Evolutionary conservation across 2,329 filamentous ascomycete genomes (phyloP).

Genomic region (Sclerotinia borealis): DNA sequence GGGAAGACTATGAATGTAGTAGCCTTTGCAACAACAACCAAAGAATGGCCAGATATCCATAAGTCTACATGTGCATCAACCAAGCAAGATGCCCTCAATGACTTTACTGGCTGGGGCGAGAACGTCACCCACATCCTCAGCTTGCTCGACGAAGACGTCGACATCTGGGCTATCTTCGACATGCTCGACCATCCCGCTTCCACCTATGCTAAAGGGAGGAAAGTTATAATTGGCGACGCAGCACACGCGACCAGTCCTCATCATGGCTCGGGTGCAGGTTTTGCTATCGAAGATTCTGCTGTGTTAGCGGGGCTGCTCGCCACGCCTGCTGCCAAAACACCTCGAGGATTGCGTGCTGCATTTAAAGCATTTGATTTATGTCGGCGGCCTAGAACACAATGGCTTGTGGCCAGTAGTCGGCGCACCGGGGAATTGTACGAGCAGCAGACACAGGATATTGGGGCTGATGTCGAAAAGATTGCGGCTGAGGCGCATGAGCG

Average conservation of each 20-base stretch:
- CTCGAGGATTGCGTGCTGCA: conserved; percentile 34
- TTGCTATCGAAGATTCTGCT: conserved; percentile 49
- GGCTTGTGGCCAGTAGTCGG: conserved; percentile 11
- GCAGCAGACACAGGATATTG: conserved; percentile 32
- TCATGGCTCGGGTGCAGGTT: conserved; percentile 51
- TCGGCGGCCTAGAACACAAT: conserved; percentile 31
- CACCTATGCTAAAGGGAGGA: conserved; percentile 31
- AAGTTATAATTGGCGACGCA: conserved; percentile 53
- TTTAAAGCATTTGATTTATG: conserved; percentile 43
- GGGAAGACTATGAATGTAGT: conserved; percentile 48
- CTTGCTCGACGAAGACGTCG: conserved; percentile 33
- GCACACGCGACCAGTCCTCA: conserved; percentile 56
- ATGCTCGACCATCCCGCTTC: conserved; percentile 33
- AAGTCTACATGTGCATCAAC: conserved; percentile 34
- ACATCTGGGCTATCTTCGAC: conserved; percentile 43
- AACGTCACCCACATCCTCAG: conserved; percentile 6
- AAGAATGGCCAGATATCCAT: conserved; percentile 31
- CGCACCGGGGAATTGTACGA: conserved; percentile 36
- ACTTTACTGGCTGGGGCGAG: conserved; percentile 34
- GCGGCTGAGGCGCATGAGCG: conserved; percentile 41
- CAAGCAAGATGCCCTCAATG: conserved; percentile 32
- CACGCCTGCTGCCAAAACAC: conserved; percentile 33
- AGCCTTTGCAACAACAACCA: conserved; percentile 17
- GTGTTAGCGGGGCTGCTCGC: conserved; percentile 40
- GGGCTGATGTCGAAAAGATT: conserved; percentile 30